Evolutionary conservation across 2,329 filamentous ascomycete species (phyloP).

Genomic region (Pseudofabraea citricarpa): DNA sequence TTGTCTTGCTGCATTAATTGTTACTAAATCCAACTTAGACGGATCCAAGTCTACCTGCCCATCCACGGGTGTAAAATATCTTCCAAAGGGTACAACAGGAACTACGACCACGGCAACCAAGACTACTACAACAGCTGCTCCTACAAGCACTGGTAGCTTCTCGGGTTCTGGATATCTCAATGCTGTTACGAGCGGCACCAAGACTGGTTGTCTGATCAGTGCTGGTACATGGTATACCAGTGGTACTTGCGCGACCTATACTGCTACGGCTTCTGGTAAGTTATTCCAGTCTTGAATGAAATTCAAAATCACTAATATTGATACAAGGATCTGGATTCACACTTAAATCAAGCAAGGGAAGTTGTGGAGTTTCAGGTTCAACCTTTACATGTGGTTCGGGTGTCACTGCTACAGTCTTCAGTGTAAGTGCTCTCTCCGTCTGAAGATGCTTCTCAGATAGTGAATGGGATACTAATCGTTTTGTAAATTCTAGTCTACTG

Average conservation of each 20-base stretch:
- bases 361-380: slow-evolving; percentile 50
- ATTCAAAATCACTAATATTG: too few relatives aligned
- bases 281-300: too few relatives aligned
- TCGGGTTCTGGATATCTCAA: slow-evolving; percentile 56
- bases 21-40: background rate
- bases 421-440: slow-evolving; percentile 18
- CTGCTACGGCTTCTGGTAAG: slow-evolving; percentile 47
- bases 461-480: background rate
- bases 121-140: slow-evolving; percentile 21
- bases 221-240: slow-evolving; percentile 62
- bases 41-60: slow-evolving; percentile 52
- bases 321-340: slow-evolving; percentile 33
- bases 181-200: slow-evolving; percentile 42
- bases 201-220: slow-evolving; percentile 62
- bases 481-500: slow-evolving; percentile 8
- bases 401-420: slow-evolving; percentile 34
- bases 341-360: slow-evolving; percentile 52
- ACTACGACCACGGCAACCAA: slow-evolving; percentile 13
- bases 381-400: slow-evolving; percentile 49
- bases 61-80: slow-evolving; percentile 44
- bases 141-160: slow-evolving; percentile 29
- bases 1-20: background rate
- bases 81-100: slow-evolving; percentile 57
- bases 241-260: slow-evolving; percentile 64
- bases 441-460: background rate